These are phyloP conservation scores for Ulota crispa DNA, from an alignment of 225 moss, liverwort and hornwort species.

Conservation along the genomic window DNA sequence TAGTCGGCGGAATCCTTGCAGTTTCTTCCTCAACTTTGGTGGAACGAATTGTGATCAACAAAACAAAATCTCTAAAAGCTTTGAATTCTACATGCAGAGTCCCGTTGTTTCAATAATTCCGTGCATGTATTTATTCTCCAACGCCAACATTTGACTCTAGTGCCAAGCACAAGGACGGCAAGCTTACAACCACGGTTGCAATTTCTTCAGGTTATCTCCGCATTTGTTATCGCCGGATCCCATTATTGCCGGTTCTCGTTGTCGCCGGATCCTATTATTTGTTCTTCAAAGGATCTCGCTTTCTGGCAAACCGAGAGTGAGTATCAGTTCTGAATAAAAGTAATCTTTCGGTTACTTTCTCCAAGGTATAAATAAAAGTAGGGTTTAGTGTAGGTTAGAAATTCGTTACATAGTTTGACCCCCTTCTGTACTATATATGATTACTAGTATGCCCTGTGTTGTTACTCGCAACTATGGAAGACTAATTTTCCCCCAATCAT, in stretches of 20 bases:
- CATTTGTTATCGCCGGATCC: background rate
- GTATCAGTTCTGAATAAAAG: background rate
- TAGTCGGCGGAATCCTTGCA: background rate
- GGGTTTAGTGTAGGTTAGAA: background rate
- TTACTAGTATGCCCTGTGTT: background rate
- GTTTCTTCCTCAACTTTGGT: background rate
- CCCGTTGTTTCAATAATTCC: background rate
- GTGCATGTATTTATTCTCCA: background rate
- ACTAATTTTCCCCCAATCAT: background rate
- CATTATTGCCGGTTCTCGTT: no score
- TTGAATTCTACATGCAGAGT: background rate
- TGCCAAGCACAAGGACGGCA: background rate
- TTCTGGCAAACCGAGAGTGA: constrained; percentile 1
- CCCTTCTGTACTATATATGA: constrained; percentile 21
- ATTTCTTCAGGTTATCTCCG: background rate
- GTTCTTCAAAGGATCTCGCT: constrained; percentile 1
- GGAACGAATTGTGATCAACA: background rate
- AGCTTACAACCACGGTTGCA: background rate
- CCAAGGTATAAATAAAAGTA: background rate
- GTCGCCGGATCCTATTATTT: background rate
- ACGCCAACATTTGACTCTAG: background rate
- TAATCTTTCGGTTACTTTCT: background rate
- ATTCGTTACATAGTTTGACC: constrained; percentile 4
- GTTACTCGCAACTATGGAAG: background rate
- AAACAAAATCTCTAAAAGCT: background rate